phyloP scores from a whole-genome alignment of 2,329 filamentous ascomycete species.

The Akanthomyces dipterigenus region DNA sequence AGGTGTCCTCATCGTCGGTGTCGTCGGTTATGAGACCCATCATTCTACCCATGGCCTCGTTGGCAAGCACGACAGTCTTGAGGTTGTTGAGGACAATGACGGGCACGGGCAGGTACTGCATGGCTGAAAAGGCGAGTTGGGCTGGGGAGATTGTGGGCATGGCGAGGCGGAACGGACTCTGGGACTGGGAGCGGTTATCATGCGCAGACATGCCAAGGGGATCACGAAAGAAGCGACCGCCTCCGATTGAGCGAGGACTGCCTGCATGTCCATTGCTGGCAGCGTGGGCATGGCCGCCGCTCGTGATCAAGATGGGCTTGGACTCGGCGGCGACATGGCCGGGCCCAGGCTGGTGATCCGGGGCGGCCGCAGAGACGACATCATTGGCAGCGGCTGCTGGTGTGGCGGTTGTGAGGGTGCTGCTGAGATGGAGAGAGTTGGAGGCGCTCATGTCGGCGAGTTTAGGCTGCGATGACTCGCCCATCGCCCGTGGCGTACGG shows the following conservation, averaged over 20 bases:
- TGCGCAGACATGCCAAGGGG: slow-evolving; percentile 16
- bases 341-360: slow-evolving; percentile 14
- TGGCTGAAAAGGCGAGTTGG: slow-evolving; percentile 57
- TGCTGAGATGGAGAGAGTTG: background rate
- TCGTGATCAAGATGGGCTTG: slow-evolving; percentile 16
- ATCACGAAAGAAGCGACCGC: slow-evolving; percentile 31
- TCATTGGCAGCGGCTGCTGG: slow-evolving; percentile 12
- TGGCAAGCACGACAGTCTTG: slow-evolving; percentile 67
- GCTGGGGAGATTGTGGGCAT: slow-evolving; percentile 44
- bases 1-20: slow-evolving; percentile 32
- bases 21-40: slow-evolving; percentile 49
- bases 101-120: slow-evolving; percentile 70
- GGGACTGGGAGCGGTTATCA: slow-evolving; percentile 27
- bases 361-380: slow-evolving; percentile 6
- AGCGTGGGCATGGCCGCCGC: slow-evolving; percentile 2
- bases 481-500: background rate
- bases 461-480: background rate
- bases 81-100: slow-evolving; percentile 59
- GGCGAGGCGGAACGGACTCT: slow-evolving; percentile 31
- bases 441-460: slow-evolving; percentile 4
- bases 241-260: slow-evolving; percentile 20
- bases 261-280: slow-evolving; percentile 16
- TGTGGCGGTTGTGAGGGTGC: background rate
- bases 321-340: slow-evolving; percentile 8
- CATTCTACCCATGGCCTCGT: slow-evolving; percentile 67